phyloP scores from a whole-genome alignment of 768 basidiomycete genomes.

The Suillus subalutaceus region DNA sequence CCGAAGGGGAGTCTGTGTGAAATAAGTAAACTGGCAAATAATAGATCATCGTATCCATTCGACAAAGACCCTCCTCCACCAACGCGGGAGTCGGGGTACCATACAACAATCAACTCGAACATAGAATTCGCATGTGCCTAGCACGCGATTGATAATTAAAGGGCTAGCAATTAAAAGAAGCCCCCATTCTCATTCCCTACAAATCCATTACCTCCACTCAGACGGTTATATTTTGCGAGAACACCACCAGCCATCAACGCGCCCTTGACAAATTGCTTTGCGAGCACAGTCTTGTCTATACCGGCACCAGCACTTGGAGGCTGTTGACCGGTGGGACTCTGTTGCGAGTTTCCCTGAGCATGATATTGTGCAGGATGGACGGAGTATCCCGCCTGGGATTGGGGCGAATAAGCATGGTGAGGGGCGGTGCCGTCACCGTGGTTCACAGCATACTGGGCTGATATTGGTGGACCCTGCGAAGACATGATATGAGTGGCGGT shows the following conservation, averaged over 20 bases:
- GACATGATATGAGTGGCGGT: background rate
- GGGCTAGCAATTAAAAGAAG: background rate
- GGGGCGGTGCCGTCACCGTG: background rate
- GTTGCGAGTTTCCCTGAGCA: background rate
- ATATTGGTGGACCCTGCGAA: background rate
- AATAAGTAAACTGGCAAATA: too few relatives aligned
- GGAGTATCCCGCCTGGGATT: background rate
- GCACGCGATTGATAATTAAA: background rate
- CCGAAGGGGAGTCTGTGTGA: too few relatives aligned
- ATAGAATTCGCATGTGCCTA: background rate
- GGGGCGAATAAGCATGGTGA: background rate
- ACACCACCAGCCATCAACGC: conserved; percentile 1
- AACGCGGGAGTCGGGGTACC: too few relatives aligned
- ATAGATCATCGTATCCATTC: too few relatives aligned
- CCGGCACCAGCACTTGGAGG: background rate
- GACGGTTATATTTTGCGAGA: background rate
- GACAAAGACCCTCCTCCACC: too few relatives aligned
- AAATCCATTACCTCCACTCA: background rate
- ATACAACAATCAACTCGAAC: too few relatives aligned
- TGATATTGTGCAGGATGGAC: background rate
- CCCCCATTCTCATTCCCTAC: background rate
- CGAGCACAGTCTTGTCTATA: background rate
- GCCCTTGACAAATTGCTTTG: conserved; percentile 1
- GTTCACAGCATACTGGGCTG: background rate
- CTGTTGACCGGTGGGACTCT: background rate